These are phyloP conservation scores for Endothia cerciana DNA, from an alignment of 2,329 filamentous ascomycete species.

Conservation along the genomic window DNA sequence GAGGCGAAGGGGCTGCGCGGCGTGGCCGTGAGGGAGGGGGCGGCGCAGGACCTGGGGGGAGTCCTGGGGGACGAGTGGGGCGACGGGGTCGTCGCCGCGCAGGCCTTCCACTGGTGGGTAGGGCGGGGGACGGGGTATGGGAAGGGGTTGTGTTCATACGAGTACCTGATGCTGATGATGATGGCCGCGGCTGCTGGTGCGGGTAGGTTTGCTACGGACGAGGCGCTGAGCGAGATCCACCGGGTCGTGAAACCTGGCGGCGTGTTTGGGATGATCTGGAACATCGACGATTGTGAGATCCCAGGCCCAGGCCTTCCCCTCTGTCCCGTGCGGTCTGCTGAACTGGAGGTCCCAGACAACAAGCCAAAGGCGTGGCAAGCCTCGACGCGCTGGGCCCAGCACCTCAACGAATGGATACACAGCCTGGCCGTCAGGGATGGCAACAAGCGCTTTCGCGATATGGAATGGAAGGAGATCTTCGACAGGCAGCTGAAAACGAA, in stretches of 20 bases:
- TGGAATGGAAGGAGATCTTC: conserved; percentile 67
- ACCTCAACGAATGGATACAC: conserved; percentile 62
- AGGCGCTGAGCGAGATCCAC: conserved; percentile 67
- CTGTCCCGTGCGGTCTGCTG: neutral
- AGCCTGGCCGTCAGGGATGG: conserved; percentile 57
- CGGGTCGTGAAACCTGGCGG: conserved; percentile 65
- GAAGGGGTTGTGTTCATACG: neutral
- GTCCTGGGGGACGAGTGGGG: conserved; percentile 58
- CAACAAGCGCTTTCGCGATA: conserved; percentile 67
- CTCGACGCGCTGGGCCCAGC: conserved; percentile 63
- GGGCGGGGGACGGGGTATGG: neutral
- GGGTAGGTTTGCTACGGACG: conserved; percentile 67
- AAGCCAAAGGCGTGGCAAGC: conserved; percentile 60
- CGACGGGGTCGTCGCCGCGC: conserved; percentile 68
- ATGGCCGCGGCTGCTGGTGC: conserved; percentile 3
- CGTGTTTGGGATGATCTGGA: conserved; percentile 72
- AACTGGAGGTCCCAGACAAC: conserved; percentile 57
- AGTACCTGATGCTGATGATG: neutral
- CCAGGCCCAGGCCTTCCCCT: neutral
- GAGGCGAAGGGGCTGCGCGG: conserved; percentile 58
- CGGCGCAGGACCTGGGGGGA: conserved; percentile 55
- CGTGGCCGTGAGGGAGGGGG: conserved; percentile 61
- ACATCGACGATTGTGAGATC: conserved; percentile 65
- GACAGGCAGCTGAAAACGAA: conserved; percentile 58
- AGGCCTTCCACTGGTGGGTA: conserved; percentile 64